Conservation (phyloP, 208 protist genomes). For the Trypanosoma boissoni region DNA sequence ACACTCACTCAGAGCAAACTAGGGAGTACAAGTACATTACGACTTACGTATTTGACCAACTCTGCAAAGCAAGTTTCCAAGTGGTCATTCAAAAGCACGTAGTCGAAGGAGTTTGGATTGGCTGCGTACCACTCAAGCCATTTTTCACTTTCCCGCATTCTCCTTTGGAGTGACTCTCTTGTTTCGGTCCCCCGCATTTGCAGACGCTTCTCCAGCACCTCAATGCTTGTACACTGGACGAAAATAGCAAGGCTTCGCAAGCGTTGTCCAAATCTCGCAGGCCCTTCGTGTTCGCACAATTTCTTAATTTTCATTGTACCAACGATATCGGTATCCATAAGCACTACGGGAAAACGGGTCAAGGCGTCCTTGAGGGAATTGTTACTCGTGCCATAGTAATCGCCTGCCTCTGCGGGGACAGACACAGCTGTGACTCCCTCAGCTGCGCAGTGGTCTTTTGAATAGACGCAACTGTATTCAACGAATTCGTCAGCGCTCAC, state of each 20-base stretch:
- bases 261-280: neutral
- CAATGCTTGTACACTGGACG: slow-evolving; percentile 60
- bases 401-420: neutral
- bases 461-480: slow-evolving; percentile 75
- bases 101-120: slow-evolving; percentile 62
- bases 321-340: slow-evolving; percentile 83
- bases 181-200: slow-evolving; percentile 81
- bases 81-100: slow-evolving; percentile 74
- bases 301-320: slow-evolving; percentile 65
- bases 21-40: too few relatives aligned
- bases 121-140: slow-evolving; percentile 60
- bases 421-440: too few relatives aligned
- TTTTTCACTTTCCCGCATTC: slow-evolving; percentile 43
- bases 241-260: slow-evolving; percentile 68
- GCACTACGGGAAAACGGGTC: slow-evolving; percentile 33
- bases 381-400: slow-evolving; percentile 89
- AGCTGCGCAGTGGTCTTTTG: too few relatives aligned
- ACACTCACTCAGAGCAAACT: too few relatives aligned
- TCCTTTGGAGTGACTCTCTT: slow-evolving; percentile 48
- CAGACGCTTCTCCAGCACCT: slow-evolving; percentile 70
- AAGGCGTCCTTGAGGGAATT: slow-evolving; percentile 54
- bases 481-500: slow-evolving; percentile 60
- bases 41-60: too few relatives aligned
- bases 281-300: slow-evolving; percentile 32
- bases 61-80: slow-evolving; percentile 48